These are phyloP conservation scores for Penicillium paxilli DNA, from an alignment of 495 filamentous ascomycete species.

Conservation along the genomic window DNA sequence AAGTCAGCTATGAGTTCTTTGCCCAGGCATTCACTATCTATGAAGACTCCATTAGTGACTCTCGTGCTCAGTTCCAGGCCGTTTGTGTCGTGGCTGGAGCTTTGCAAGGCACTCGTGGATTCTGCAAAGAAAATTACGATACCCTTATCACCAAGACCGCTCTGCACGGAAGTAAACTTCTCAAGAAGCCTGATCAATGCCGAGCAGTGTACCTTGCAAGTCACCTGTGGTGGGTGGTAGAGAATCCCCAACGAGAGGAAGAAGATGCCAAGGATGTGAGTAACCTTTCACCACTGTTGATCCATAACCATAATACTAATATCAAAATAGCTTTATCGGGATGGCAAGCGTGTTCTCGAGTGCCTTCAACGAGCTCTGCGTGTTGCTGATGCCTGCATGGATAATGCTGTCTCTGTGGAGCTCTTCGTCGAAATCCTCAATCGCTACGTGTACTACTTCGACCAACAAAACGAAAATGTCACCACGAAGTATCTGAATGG, in stretches of 20 bases:
- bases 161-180: slow-evolving; percentile 91
- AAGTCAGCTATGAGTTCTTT: slow-evolving; percentile 97
- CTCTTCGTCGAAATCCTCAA: slow-evolving; percentile 98
- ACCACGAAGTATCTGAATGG: slow-evolving; percentile 98
- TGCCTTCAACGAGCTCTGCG: slow-evolving; percentile 93
- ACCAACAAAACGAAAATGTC: slow-evolving; percentile 97
- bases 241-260: slow-evolving; percentile 77
- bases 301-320: slow-evolving; percentile 1
- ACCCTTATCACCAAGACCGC: slow-evolving; percentile 97
- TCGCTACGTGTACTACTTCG: slow-evolving; percentile 98
- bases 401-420: slow-evolving; percentile 96
- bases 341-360: slow-evolving; percentile 94
- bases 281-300: not conserved
- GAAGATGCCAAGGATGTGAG: slow-evolving; percentile 82
- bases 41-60: slow-evolving; percentile 93
- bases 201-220: slow-evolving; percentile 93
- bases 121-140: slow-evolving; percentile 96
- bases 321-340: slow-evolving; percentile 77
- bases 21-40: slow-evolving; percentile 98
- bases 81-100: slow-evolving; percentile 93
- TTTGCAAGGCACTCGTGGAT: slow-evolving; percentile 80
- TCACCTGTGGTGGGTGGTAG: slow-evolving; percentile 96
- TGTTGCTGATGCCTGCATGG: slow-evolving; percentile 98
- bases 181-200: slow-evolving; percentile 98
- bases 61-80: slow-evolving; percentile 94